These are phyloP conservation scores for Colletotrichum eremochloae DNA, from an alignment of 2,329 filamentous ascomycete genomes.

Conservation along the genomic window DNA sequence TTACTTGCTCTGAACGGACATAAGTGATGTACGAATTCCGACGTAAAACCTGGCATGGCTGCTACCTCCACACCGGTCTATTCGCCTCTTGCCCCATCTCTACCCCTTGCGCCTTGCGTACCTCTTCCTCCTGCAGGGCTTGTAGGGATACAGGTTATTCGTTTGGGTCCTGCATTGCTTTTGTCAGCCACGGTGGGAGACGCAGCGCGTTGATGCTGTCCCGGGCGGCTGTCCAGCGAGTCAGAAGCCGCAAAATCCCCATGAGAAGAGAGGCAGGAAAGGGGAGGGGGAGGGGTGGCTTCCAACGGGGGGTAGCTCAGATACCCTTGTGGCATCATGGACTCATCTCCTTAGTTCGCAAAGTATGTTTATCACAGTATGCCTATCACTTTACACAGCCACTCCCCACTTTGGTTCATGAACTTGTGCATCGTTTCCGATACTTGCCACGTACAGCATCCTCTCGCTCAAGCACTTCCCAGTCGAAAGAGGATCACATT, in stretches of 20 bases:
- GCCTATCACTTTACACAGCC: background rate
- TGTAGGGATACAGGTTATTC: background rate
- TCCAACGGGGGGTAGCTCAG: background rate
- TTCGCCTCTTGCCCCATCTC: background rate
- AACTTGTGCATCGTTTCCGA: background rate
- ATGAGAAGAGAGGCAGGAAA: background rate
- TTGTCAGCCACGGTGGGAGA: background rate
- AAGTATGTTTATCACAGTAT: background rate
- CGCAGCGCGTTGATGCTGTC: no score
- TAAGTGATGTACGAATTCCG: background rate
- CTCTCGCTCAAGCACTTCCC: background rate
- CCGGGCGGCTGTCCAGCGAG: background rate
- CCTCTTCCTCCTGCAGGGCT: background rate
- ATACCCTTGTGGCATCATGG: no score
- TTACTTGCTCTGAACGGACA: background rate
- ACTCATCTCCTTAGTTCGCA: background rate
- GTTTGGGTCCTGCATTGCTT: background rate
- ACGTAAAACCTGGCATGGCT: constrained; percentile 11
- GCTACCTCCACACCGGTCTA: background rate
- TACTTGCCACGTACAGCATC: background rate
- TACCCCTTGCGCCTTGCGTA: background rate
- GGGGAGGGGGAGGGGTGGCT: background rate
- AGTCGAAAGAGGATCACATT: no score
- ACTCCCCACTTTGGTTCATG: background rate
- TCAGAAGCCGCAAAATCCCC: background rate